phyloP scores from a whole-genome alignment of 306 rosid species.

The Fragaria ananassa region DNA sequence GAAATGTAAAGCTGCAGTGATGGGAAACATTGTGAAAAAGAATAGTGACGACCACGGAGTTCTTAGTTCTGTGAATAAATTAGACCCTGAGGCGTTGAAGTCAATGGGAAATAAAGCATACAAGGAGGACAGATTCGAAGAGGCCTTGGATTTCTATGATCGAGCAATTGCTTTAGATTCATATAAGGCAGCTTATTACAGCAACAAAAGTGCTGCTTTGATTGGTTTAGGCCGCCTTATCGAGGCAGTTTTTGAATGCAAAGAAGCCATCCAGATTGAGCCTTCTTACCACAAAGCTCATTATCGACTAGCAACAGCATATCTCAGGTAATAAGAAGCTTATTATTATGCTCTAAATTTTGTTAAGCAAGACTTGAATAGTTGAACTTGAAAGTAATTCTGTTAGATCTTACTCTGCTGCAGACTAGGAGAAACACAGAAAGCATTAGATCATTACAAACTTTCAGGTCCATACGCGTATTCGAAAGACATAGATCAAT shows the following conservation, averaged over 20 bases:
- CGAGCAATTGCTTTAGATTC: slow-evolving; percentile 70
- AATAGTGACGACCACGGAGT: slow-evolving; percentile 43
- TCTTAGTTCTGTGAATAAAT: slow-evolving; percentile 32
- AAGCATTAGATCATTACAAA: slow-evolving; percentile 54
- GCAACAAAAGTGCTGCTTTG: slow-evolving; percentile 88
- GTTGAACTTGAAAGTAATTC: background rate
- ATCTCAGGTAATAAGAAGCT: slow-evolving; percentile 58
- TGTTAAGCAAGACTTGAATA: background rate
- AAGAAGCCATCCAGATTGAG: slow-evolving; percentile 68
- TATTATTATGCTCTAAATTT: background rate
- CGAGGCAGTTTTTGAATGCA: slow-evolving; percentile 63
- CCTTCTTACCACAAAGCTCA: slow-evolving; percentile 85
- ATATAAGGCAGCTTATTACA: slow-evolving; percentile 59
- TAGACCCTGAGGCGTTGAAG: slow-evolving; percentile 75
- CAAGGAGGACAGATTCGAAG: slow-evolving; percentile 57
- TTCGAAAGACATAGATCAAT: slow-evolving; percentile 38
- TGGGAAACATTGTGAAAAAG: slow-evolving; percentile 83
- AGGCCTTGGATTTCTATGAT: slow-evolving; percentile 71
- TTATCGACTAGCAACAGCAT: slow-evolving; percentile 71
- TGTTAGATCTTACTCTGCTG: background rate
- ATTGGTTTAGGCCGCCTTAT: slow-evolving; percentile 53
- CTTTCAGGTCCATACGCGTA: slow-evolving; percentile 42
- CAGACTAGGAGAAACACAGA: slow-evolving; percentile 82
- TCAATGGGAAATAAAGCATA: slow-evolving; percentile 83
- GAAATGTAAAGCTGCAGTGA: slow-evolving; percentile 21